phyloP scores from a whole-genome alignment of 106 monocot genomes.

The Xerophyta viscosa region DNA sequence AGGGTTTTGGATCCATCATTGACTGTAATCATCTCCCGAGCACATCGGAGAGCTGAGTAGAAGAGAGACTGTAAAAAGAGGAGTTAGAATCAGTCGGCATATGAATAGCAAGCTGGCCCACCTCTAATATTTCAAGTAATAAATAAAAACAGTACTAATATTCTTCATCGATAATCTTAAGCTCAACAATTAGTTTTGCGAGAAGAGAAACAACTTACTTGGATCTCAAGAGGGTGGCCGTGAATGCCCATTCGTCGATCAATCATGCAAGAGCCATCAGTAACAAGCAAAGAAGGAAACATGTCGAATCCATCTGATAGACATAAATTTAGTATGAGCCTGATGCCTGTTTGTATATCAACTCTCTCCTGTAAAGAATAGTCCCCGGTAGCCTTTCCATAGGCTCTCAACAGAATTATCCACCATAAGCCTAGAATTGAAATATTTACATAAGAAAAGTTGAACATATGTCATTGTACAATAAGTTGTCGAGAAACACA shows the following conservation, averaged over 20 bases:
- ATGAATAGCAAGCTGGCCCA: too few relatives aligned
- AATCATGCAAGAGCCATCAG: constrained; percentile 99
- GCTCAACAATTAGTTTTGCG: too few relatives aligned
- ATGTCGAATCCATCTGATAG: constrained; percentile 95
- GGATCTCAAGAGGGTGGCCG: constrained; percentile 98
- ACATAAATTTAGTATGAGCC: constrained; percentile 78
- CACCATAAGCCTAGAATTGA: constrained; percentile 71
- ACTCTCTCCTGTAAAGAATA: constrained; percentile 77
- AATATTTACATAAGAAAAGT: too few relatives aligned
- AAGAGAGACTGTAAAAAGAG: constrained; percentile 60
- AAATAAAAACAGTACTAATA: too few relatives aligned
- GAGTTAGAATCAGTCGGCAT: not conserved
- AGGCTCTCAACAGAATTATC: constrained; percentile 91
- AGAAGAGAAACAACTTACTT: constrained; percentile 63
- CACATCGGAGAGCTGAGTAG: constrained; percentile 83
- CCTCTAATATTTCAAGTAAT: too few relatives aligned
- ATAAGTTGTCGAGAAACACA: too few relatives aligned
- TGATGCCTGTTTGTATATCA: constrained; percentile 89
- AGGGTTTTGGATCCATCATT: constrained; percentile 78
- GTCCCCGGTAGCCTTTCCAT: constrained; percentile 86
- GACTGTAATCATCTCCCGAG: constrained; percentile 69
- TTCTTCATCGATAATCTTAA: too few relatives aligned
- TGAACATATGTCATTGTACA: too few relatives aligned
- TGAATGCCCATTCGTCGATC: constrained; percentile 96
- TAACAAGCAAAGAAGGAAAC: constrained; percentile 90